Base-by-base conservation (phyloP, 202 grass and related monocot genomes). In the Dendrocalamus latiflorus region DNA sequence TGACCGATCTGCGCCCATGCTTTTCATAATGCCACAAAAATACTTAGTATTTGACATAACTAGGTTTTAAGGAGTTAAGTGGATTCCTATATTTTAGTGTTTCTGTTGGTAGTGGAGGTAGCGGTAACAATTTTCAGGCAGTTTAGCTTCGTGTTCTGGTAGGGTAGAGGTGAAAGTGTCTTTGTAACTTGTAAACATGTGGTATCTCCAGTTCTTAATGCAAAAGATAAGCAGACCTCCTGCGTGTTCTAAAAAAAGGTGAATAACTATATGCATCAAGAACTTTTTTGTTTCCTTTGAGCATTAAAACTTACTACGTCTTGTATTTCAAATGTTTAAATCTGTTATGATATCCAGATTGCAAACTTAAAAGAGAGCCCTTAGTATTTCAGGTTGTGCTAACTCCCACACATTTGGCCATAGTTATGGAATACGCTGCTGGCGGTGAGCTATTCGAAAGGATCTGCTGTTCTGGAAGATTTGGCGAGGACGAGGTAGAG, bases 361-460 rank as follows among this genome's bases (percentile, higher is more conserved):
- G 36, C 44, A 65, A 67, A 75, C 62, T 80, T 77, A 88, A 89
- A n/a, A 86, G 71, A 65, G 50, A 66, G 50, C 53, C 53, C 39
- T 86, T 83, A 87, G 58, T 71, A 78, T 93, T 88, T 90, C 89
- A 99, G 96, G 96, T 99, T 81, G 90, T 93, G 83, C 88, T 99
- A 77, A 96, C 96, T 85, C 89, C 96, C 55, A 99, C 96, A 13
- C 93, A 99, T 96, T 92, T 99, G 60, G 96, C 96, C 77, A 99
- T 99, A 82, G 89, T 94, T 63, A 99, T 99, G 96, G 96, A 99
- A 83, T 99, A 99, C 54, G 96, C 96, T 84, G 91, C 91, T 86
- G 96, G 96, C 2, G 96, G 96, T 12, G 96, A 99, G 75, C 89
- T 99, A 73, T 99, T 99, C 11, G 93, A 89, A 77, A 92, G 93